Conservation (phyloP, 495 filamentous ascomycete species). For the Penicillium cataractarum region DNA sequence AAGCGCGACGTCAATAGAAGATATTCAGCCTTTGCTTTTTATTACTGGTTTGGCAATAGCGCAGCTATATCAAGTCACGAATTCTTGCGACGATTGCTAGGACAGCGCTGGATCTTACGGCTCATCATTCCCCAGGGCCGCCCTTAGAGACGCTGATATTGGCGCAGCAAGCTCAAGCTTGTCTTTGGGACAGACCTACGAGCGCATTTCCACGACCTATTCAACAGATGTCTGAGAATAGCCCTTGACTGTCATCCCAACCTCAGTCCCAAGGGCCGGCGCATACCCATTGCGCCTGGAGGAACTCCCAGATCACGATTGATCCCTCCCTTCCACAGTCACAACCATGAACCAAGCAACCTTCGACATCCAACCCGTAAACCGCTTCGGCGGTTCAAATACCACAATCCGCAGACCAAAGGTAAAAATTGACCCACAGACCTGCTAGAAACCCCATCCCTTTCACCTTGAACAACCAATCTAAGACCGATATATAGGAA, state of each 20-base stretch:
- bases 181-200: not conserved
- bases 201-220: not conserved
- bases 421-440: conserved; percentile 41
- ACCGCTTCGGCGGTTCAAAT: conserved; percentile 61
- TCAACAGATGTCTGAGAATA: not conserved
- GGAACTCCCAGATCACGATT: not conserved
- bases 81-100: not conserved
- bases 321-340: not conserved
- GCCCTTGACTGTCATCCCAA: not conserved
- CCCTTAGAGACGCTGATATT: not conserved
- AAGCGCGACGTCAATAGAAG: not conserved
- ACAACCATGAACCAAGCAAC: conserved; percentile 36
- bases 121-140: not conserved
- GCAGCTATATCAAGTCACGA: not conserved
- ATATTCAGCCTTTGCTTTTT: not conserved
- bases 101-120: not conserved
- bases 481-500: conserved; percentile 61
- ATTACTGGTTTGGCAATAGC: not conserved
- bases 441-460: not conserved
- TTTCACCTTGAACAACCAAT: not conserved
- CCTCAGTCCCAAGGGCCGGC: not conserved
- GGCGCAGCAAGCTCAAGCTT: not conserved
- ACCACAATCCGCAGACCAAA: conserved; percentile 69
- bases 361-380: conserved; percentile 67
- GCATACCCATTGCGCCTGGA: not conserved